Percentiles rank a stretch among this genome's conserved stretches.
phyloP scores from a whole-genome alignment of 1,284 basidiomycete genomes.

The Mycosarcoma maydis region DNA sequence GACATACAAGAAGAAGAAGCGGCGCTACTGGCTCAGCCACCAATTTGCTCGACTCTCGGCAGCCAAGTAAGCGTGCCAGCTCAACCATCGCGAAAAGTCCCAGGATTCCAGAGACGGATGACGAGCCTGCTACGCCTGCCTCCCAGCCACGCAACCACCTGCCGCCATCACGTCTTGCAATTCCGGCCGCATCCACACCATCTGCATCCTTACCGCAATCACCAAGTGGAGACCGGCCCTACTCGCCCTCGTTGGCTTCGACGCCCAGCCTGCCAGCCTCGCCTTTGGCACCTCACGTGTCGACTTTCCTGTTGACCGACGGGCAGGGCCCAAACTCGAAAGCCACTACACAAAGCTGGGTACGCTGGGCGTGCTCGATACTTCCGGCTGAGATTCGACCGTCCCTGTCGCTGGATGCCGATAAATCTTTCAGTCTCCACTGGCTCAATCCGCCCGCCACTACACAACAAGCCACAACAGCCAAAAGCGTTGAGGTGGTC shows the following conservation, averaged over 20 bases:
- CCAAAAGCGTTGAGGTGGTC: constrained; percentile 40
- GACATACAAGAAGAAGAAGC: constrained; percentile 30
- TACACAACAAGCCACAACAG: neutral
- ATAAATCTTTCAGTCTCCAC: constrained; percentile 52
- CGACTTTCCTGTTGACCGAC: constrained; percentile 19
- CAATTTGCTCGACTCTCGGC: constrained; percentile 7
- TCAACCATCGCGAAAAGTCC: constrained; percentile 15
- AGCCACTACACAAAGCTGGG: constrained; percentile 32
- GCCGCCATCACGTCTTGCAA: constrained; percentile 10
- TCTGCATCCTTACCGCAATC: constrained; percentile 13
- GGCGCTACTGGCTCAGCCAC: constrained; percentile 36
- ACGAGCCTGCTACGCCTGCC: neutral
- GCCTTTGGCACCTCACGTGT: constrained; percentile 1
- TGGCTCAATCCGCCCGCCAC: constrained; percentile 43
- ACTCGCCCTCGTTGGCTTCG: constrained; percentile 42
- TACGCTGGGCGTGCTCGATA: constrained; percentile 51
- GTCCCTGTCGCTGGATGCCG: constrained; percentile 41
- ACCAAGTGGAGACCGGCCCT: constrained; percentile 39
- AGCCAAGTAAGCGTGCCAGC: constrained; percentile 9
- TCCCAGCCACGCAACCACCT: neutral
- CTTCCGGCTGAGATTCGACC: constrained; percentile 52
- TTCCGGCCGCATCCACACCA: constrained; percentile 7
- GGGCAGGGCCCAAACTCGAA: constrained; percentile 1
- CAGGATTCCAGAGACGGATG: constrained; percentile 22
- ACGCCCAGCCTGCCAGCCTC: neutral